Percentiles rank a stretch among this genome's conserved stretches.
Conservation (phyloP, 2,329 filamentous ascomycete species). For the Cladophialophora immunda region DNA sequence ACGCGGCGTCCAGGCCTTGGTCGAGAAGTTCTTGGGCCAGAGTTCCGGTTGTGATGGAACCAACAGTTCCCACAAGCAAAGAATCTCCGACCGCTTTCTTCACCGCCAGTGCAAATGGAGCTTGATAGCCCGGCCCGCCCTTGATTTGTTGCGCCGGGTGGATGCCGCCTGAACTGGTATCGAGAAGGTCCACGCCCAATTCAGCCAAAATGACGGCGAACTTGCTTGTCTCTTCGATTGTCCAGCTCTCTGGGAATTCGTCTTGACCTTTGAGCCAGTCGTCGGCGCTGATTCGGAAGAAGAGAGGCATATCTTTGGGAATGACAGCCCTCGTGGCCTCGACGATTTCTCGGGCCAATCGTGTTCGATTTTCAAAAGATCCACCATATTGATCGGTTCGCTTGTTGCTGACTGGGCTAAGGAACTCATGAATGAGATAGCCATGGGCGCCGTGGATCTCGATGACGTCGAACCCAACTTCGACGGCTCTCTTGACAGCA, state of each 20-base stretch:
- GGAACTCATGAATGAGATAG: conserved; percentile 75
- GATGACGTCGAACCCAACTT: conserved; percentile 78
- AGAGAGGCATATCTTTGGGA: conserved; percentile 73
- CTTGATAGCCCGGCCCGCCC: conserved; percentile 73
- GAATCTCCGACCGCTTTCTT: conserved; percentile 77
- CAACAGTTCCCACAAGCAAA: conserved; percentile 77
- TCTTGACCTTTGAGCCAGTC: conserved; percentile 74
- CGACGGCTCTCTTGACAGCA: conserved; percentile 67
- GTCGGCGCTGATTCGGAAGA: conserved; percentile 76
- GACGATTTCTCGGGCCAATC: conserved; percentile 73
- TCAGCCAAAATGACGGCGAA: conserved; percentile 74
- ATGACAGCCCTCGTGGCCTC: conserved; percentile 69
- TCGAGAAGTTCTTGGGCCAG: conserved; percentile 71
- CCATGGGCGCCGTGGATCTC: conserved; percentile 85
- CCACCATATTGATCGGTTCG: conserved; percentile 67
- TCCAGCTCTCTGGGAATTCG: conserved; percentile 72
- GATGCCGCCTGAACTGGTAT: conserved; percentile 77
- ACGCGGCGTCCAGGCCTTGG: conserved; percentile 72
- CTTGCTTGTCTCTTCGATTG: conserved; percentile 67
- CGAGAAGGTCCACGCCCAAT: conserved; percentile 80
- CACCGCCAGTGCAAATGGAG: conserved; percentile 74
- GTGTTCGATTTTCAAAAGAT: conserved; percentile 69
- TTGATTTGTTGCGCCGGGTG: conserved; percentile 49
- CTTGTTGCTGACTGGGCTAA: conserved; percentile 74
- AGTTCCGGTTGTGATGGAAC: conserved; percentile 73